phyloP scores from a whole-genome alignment of 768 basidiomycete species.

The Ephemerocybe angulata region DNA sequence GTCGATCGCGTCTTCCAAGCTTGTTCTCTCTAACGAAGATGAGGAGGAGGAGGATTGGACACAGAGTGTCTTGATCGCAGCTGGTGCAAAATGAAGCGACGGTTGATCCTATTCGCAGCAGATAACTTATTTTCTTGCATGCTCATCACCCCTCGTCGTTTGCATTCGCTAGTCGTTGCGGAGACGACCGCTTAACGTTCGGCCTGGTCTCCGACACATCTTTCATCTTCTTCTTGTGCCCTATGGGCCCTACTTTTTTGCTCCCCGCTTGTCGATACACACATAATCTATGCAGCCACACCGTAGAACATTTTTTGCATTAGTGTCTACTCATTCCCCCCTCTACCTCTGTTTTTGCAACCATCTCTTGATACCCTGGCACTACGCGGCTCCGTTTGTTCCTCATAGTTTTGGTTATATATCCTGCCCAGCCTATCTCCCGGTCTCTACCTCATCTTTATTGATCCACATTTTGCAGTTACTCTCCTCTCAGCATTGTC shows the following conservation, averaged over 20 bases:
- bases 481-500: too few species aligned
- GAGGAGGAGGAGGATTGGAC: constrained; percentile 66
- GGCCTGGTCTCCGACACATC: background rate
- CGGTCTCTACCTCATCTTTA: background rate
- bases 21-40: constrained; percentile 44
- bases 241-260: background rate
- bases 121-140: background rate
- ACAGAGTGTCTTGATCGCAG: constrained; percentile 67
- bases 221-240: constrained; percentile 1
- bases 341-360: background rate
- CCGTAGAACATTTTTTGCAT: background rate
- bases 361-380: constrained; percentile 1
- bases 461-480: background rate
- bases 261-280: background rate
- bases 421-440: background rate
- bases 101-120: background rate
- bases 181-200: too few species aligned
- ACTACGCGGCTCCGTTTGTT: background rate
- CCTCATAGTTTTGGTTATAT: background rate
- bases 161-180: background rate
- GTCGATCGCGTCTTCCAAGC: constrained; percentile 41
- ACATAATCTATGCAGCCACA: background rate
- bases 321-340: background rate
- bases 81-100: constrained; percentile 33
- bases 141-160: background rate